A percentile compares a stretch with the other conserved stretches of the same genome.
Conservation (phyloP, 768 basidiomycete species). For the Russula ochroleuca region DNA sequence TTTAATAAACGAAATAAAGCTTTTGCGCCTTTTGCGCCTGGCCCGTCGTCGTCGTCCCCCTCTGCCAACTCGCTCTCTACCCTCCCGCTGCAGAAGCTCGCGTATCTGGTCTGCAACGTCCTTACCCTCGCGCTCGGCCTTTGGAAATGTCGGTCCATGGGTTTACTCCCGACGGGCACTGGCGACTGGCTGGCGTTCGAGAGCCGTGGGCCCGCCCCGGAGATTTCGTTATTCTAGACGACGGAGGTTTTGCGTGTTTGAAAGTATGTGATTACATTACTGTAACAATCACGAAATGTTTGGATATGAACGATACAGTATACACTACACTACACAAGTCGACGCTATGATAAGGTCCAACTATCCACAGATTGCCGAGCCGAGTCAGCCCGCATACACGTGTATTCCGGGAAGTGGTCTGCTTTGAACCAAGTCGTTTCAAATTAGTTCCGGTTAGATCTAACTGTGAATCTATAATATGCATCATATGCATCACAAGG, state of each 20-base stretch:
- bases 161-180: slow-evolving; percentile 82
- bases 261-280: neutral
- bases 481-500: too few relatives aligned
- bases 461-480: too few relatives aligned
- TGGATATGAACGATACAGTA: neutral
- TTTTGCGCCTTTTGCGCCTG: slow-evolving; percentile 70
- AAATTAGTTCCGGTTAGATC: too few relatives aligned
- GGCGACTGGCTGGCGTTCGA: slow-evolving; percentile 97
- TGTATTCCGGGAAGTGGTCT: too few relatives aligned
- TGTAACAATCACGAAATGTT: neutral
- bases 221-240: slow-evolving; percentile 28
- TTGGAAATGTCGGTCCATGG: slow-evolving; percentile 94
- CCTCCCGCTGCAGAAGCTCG: slow-evolving; percentile 64
- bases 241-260: too few relatives aligned
- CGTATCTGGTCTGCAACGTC: slow-evolving; percentile 68
- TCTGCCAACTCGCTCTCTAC: slow-evolving; percentile 47
- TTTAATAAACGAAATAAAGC: slow-evolving; percentile 38
- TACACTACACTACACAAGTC: too few relatives aligned
- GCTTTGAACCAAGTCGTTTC: neutral
- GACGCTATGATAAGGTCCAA: neutral
- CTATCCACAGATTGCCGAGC: neutral
- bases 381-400: neutral
- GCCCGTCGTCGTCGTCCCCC: slow-evolving; percentile 38
- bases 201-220: slow-evolving; percentile 61
- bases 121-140: slow-evolving; percentile 78